Evolutionary conservation across 805 yeast species (phyloP).

Genomic region (Starmerella kuoi): DNA sequence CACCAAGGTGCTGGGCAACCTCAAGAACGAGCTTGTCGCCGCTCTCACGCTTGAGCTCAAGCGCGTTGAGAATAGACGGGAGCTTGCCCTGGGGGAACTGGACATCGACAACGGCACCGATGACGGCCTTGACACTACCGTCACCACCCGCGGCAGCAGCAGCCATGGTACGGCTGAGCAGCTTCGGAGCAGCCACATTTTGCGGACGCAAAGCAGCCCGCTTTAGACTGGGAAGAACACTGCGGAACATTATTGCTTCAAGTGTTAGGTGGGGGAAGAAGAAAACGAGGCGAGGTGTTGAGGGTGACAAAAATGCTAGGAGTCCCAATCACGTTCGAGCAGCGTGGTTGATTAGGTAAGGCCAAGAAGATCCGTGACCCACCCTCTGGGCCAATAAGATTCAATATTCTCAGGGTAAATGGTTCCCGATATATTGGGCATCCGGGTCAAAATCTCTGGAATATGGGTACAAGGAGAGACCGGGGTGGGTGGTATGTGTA

Average conservation of each 20-base stretch:
- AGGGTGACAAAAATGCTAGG: constrained; percentile 12
- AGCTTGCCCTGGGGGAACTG: constrained; percentile 95
- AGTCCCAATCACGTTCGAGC: constrained; percentile 18
- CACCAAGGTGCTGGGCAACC: constrained; percentile 99
- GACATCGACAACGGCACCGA: constrained; percentile 43
- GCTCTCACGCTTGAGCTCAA: constrained; percentile 62
- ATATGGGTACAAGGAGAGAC: no score
- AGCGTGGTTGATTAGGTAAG: constrained; percentile 1
- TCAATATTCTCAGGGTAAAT: no score
- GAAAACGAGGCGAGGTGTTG: constrained; percentile 7
- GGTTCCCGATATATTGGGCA: no score
- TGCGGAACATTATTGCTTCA: constrained; percentile 22
- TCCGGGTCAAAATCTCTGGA: no score
- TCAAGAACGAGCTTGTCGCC: constrained; percentile 80
- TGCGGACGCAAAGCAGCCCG: constrained; percentile 24
- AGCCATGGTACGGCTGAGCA: constrained; percentile 22
- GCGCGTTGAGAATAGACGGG: constrained; percentile 95
- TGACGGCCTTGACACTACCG: constrained; percentile 25
- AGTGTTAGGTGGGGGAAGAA: constrained; percentile 8
- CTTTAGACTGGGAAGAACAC: constrained; percentile 26
- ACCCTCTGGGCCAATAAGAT: no score
- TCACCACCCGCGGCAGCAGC: constrained; percentile 18
- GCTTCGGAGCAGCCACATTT: constrained; percentile 18
- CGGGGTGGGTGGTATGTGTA: no score
- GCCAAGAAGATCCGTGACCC: no score